phyloP scores from a whole-genome alignment of 2,329 filamentous ascomycete genomes.

The Fusarium solani-melongenae region DNA sequence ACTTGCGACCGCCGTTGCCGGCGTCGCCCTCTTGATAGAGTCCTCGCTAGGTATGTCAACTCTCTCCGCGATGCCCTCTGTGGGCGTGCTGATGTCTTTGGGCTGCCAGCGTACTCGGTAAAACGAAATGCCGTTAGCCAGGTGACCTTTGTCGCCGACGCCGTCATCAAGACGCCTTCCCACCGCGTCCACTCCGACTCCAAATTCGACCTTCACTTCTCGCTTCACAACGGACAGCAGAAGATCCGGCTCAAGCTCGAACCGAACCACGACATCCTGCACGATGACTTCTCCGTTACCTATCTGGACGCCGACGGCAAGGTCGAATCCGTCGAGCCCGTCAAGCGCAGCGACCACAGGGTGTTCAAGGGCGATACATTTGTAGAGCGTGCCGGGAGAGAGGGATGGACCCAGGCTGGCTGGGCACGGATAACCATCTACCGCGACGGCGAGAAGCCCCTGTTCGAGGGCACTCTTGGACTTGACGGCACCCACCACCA shows the following conservation, averaged over 20 bases:
- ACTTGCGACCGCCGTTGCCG: constrained; percentile 46
- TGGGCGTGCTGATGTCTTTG: constrained; percentile 31
- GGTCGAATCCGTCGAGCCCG: constrained; percentile 71
- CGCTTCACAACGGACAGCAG: constrained; percentile 73
- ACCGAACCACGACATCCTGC: constrained; percentile 91
- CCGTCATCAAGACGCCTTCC: constrained; percentile 81
- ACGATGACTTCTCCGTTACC: constrained; percentile 78
- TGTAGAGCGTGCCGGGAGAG: constrained; percentile 68
- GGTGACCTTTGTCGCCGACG: constrained; percentile 78
- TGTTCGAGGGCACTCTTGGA: constrained; percentile 92
- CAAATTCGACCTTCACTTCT: constrained; percentile 86
- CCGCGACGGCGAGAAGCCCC: constrained; percentile 78
- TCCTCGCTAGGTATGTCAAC: constrained; percentile 46
- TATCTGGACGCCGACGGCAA: constrained; percentile 79
- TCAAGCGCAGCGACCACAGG: constrained; percentile 79
- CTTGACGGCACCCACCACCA: constrained; percentile 87
- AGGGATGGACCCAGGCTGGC: constrained; percentile 81
- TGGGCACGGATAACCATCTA: constrained; percentile 87
- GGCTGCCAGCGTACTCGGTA: constrained; percentile 71
- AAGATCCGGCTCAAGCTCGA: constrained; percentile 83
- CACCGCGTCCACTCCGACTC: constrained; percentile 84
- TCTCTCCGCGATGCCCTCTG: background rate
- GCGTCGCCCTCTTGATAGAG: constrained; percentile 46
- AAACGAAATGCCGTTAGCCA: constrained; percentile 81
- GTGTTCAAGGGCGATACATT: constrained; percentile 87